Base-by-base conservation (phyloP, 179 eudicot species). In the Heliamphora pulchella region DNA sequence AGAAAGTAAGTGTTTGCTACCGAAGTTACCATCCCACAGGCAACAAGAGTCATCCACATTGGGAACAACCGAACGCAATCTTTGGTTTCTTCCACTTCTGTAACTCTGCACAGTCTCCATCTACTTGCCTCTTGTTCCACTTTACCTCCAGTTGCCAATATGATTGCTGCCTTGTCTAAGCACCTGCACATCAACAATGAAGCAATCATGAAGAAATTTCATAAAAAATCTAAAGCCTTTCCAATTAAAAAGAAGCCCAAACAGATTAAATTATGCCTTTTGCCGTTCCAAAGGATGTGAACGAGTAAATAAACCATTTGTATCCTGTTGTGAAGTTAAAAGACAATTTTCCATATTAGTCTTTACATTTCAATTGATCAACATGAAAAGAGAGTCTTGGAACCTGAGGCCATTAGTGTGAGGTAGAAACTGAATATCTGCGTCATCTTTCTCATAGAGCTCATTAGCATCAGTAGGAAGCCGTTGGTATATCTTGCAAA, bases 21-120 rank as follows among this genome's bases (percentile, higher is more conserved):
- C 1, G 92, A 89, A 46, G 84, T 84, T 14, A 92, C 86, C 2
- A 89, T 75, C 0, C 94, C 94, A 43, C 86, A 79, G 1, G 86
- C 18, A 43, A 90, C 83, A 83, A 92, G 88, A 63, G 94, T 86
- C 43, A 89, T 3, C 85, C 89, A 91, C 86, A 90, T 74, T 0
- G 97, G 97, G 43, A 89, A 77, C 83, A 88, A 71, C 62, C 85
- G 87, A 64, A 92, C 74, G 13, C 75, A 64, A 3, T 82, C 80
- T 79, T 91, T 92, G 63, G 94, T 89, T 72, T 85, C 92, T 83
- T 92, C 94, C 4, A 91, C 91, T 81, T 92, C 90, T 1, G 88
- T 78, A 3, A 91, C 89, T 0, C 77, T 86, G 76, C 91, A 89
- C 50, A 91, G 87, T 74, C 82, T 87, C 94, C 97, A 91, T 76